Conservation (phyloP, 2,329 filamentous ascomycete species). For the Zymoseptoria pseudotritici region DNA sequence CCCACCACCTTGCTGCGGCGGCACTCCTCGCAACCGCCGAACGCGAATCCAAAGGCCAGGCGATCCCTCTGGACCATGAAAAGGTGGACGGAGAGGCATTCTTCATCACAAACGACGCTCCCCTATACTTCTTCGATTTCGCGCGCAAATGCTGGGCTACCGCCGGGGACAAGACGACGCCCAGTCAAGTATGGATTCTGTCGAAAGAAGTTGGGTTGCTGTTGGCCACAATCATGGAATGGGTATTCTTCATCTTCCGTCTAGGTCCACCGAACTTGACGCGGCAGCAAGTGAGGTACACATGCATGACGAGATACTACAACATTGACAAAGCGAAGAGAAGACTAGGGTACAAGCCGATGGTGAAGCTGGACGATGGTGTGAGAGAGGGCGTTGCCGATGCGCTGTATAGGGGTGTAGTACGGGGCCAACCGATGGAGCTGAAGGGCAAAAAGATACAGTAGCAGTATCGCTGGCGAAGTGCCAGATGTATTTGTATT, state of each 20-base stretch:
- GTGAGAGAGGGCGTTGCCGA: constrained; percentile 40
- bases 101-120: constrained; percentile 42
- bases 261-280: constrained; percentile 42
- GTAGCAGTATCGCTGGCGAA: constrained; percentile 1
- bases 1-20: constrained; percentile 43
- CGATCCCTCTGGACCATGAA: constrained; percentile 39
- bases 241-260: constrained; percentile 36
- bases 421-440: constrained; percentile 28
- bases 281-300: constrained; percentile 50
- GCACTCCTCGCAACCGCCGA: constrained; percentile 42
- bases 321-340: constrained; percentile 67
- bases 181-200: constrained; percentile 37
- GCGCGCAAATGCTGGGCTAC: constrained; percentile 41
- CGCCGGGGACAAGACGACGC: constrained; percentile 33
- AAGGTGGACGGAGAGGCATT: constrained; percentile 41
- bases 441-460: constrained; percentile 26
- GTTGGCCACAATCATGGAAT: constrained; percentile 39
- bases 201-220: constrained; percentile 35
- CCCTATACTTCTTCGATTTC: constrained; percentile 47
- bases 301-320: constrained; percentile 70
- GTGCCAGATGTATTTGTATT: background rate
- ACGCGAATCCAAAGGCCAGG: constrained; percentile 23
- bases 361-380: constrained; percentile 61
- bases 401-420: constrained; percentile 30
- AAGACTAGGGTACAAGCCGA: constrained; percentile 61